phyloP scores from a whole-genome alignment of 2,329 filamentous ascomycete genomes.

The Fusarium protoensiforme region DNA sequence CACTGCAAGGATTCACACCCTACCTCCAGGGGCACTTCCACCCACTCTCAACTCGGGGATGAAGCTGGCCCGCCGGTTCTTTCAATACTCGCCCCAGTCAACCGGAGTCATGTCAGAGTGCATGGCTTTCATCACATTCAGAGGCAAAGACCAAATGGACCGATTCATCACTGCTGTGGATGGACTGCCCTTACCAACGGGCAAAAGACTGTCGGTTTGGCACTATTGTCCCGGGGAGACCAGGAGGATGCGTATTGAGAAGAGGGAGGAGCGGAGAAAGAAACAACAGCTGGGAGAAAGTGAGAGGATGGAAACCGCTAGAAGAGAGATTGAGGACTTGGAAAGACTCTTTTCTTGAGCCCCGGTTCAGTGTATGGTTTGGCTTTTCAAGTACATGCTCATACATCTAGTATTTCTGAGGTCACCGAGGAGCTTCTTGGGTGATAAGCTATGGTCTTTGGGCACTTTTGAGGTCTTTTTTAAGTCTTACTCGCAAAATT shows the following conservation, averaged over 20 bases:
- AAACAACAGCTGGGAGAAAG: background rate
- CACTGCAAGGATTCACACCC: background rate
- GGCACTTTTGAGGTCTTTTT: too few relatives aligned
- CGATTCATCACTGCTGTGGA: background rate
- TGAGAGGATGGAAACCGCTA: background rate
- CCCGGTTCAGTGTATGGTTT: background rate
- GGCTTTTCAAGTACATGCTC: background rate
- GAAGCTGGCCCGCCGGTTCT: slow-evolving; percentile 15
- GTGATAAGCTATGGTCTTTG: too few relatives aligned
- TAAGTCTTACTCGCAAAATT: background rate
- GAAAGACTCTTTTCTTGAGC: background rate
- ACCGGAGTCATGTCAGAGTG: background rate
- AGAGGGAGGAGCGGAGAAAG: background rate
- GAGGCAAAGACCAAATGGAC: background rate
- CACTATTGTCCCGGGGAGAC: background rate
- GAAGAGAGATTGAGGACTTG: background rate
- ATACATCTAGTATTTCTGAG: too few relatives aligned
- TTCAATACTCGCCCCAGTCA: background rate
- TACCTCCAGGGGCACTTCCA: background rate
- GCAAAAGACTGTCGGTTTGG: slow-evolving; percentile 3
- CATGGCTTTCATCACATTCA: slow-evolving; percentile 4
- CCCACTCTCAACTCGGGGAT: background rate
- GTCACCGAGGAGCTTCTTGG: too few relatives aligned
- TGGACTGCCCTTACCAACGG: background rate
- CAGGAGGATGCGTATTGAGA: background rate